Evolutionary conservation across 257 asterid genomes (phyloP), one percentile per base, ranked within the genome.

Genomic region (Paulownia fortunei): DNA sequence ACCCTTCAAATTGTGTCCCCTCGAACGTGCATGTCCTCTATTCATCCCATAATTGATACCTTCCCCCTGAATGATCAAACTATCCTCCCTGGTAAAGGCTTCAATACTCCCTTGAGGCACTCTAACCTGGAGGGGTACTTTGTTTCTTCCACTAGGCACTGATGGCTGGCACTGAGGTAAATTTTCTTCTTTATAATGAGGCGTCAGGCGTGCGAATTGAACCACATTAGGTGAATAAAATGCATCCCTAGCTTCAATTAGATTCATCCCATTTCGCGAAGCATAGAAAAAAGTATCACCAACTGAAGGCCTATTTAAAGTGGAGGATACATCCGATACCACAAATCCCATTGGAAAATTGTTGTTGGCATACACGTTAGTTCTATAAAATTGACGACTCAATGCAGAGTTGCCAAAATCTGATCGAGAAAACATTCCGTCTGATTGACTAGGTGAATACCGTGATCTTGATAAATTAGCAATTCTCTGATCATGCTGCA

Each of bases 61-160:
- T 62, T 84, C 89, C 8, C 91, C 91, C 47, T 89, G 87, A 74
- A 87, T 67, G 49, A 88, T 75, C 83, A 88, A 77, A 79, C 92
- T 84, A 36, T 83, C 93, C 58, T 89, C 93, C 27, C 84, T 79
- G 0, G 79, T 69, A 54, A 83, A 80, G 19, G 73, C 70, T 32
- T 86, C 90, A 37, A 77, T 74, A 51, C 73, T 79, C 73, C 82
- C 80, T 56, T 72, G 84, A 81, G 91, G 84, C 60, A 82, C 54
- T 76, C 85, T 77, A 27, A 79, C 81, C 7, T 23, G 66, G 26
- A 82, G 23, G 76, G 84, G 87, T 36, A 80, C 79, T 56, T 64
- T 63, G 80, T 78, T 76, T 75, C 86, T 84, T 69, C 81, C 84
- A 82, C 72, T 82, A 59, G 83, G 42, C 68, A 69, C 7, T 7